phyloP scores from a whole-genome alignment of 495 filamentous ascomycete species.

The Chlorociboria aeruginascens region DNA sequence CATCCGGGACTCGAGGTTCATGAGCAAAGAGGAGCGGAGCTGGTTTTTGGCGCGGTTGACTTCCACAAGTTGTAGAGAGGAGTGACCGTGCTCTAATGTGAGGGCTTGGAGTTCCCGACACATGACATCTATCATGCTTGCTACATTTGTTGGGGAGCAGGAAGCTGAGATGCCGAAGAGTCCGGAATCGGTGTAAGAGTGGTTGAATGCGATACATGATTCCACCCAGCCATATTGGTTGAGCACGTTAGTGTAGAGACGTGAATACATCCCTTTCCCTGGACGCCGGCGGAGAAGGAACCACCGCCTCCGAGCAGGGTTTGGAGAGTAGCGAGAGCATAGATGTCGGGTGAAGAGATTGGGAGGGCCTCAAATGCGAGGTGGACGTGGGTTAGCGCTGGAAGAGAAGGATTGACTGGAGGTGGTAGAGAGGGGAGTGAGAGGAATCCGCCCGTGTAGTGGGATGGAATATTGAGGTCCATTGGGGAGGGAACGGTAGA shows the following conservation, averaged over 20 bases:
- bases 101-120: constrained; percentile 76
- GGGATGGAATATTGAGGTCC: constrained; percentile 54
- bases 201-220: constrained; percentile 89
- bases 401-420: constrained; percentile 65
- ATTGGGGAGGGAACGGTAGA: constrained; percentile 32
- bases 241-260: constrained; percentile 92
- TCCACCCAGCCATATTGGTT: constrained; percentile 98
- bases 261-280: constrained; percentile 97
- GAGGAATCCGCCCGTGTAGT: constrained; percentile 90
- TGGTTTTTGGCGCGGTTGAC: constrained; percentile 98
- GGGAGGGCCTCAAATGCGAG: constrained; percentile 92
- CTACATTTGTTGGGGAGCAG: constrained; percentile 63
- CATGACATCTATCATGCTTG: constrained; percentile 83
- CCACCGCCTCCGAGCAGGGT: constrained; percentile 93
- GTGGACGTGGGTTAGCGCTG: constrained; percentile 79
- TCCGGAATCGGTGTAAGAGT: constrained; percentile 90
- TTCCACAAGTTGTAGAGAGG: constrained; percentile 59
- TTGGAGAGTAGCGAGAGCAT: constrained; percentile 91
- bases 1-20: constrained; percentile 98
- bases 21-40: constrained; percentile 75
- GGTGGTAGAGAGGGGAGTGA: constrained; percentile 69
- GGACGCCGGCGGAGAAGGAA: constrained; percentile 93
- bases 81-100: constrained; percentile 56
- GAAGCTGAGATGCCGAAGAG: constrained; percentile 87
- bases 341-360: constrained; percentile 83